A percentile compares a stretch with the other conserved stretches of the same genome.
phyloP scores from a whole-genome alignment of 202 grass and related monocot species.

The Panicum virgatum region DNA sequence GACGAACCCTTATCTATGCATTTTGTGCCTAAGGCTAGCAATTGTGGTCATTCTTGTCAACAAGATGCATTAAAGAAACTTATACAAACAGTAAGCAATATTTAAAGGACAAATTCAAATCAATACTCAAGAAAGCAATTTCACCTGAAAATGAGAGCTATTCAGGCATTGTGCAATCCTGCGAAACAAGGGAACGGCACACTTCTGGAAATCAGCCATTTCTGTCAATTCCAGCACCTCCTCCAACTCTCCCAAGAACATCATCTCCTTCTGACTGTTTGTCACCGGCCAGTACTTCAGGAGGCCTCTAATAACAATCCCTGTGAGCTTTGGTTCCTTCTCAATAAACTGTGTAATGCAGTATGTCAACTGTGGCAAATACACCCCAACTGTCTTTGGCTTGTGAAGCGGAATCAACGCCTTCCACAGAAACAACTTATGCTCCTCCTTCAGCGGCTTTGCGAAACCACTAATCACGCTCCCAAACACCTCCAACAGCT shows the following conservation, averaged over 20 bases:
- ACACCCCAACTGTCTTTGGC: constrained; percentile 60
- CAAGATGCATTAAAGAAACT: background rate
- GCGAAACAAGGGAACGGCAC: constrained; percentile 70
- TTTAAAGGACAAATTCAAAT: background rate
- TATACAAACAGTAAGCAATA: background rate
- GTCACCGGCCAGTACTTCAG: constrained; percentile 93
- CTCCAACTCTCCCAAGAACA: constrained; percentile 93
- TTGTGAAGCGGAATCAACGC: constrained; percentile 82
- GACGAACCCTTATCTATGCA: background rate
- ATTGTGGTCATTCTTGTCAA: background rate
- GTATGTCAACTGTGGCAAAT: constrained; percentile 79
- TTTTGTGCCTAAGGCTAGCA: background rate
- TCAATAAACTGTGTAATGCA: constrained; percentile 84
- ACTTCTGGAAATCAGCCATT: constrained; percentile 77
- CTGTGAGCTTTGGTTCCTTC: constrained; percentile 81
- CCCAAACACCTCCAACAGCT: constrained; percentile 81
- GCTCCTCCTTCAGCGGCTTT: constrained; percentile 83
- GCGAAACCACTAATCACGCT: constrained; percentile 84
- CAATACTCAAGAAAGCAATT: background rate
- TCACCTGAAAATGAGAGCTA: constrained; percentile 95
- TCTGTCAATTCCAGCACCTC: constrained; percentile 84
- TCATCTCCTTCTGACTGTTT: constrained; percentile 94
- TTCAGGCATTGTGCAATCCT: constrained; percentile 77
- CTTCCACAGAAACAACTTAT: constrained; percentile 85
- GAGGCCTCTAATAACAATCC: constrained; percentile 79